phyloP scores from a whole-genome alignment of 805 yeast genomes.

The Teunomyces gatunensis region DNA sequence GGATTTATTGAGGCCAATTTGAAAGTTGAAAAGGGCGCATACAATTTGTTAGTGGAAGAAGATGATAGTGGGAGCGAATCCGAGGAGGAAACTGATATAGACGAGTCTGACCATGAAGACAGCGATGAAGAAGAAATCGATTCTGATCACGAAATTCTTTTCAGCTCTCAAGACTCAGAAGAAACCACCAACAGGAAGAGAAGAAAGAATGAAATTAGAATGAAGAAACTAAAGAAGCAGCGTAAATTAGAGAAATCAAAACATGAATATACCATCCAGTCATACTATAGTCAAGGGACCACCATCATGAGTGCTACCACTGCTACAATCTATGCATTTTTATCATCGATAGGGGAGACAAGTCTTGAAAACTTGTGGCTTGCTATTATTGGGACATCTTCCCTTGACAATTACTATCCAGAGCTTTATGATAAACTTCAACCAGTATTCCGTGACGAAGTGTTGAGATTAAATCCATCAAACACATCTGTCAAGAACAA shows the following conservation, averaged over 20 bases:
- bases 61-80: slow-evolving; percentile 34
- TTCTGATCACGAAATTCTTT: slow-evolving; percentile 16
- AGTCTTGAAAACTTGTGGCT: slow-evolving; percentile 73
- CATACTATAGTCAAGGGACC: slow-evolving; percentile 83
- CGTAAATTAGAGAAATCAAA: slow-evolving; percentile 38
- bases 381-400: slow-evolving; percentile 82
- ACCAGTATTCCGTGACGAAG: slow-evolving; percentile 81
- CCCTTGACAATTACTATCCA: slow-evolving; percentile 72
- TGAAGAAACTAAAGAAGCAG: slow-evolving; percentile 35
- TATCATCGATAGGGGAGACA: slow-evolving; percentile 83
- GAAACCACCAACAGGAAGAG: slow-evolving; percentile 24
- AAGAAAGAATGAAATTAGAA: slow-evolving; percentile 26
- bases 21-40: slow-evolving; percentile 58
- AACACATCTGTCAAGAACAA: slow-evolving; percentile 9
- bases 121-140: slow-evolving; percentile 23
- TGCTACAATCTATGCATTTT: slow-evolving; percentile 73
- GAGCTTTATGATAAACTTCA: slow-evolving; percentile 68
- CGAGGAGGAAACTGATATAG: slow-evolving; percentile 34
- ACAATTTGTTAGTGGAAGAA: slow-evolving; percentile 45
- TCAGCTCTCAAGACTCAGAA: slow-evolving; percentile 24
- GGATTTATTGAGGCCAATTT: slow-evolving; percentile 67
- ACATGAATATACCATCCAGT: slow-evolving; percentile 58
- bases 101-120: slow-evolving; percentile 31
- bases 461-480: slow-evolving; percentile 58
- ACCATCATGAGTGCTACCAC: slow-evolving; percentile 72